phyloP scores from a whole-genome alignment of 1,139 yeast species.

The Blastobotrys malaysiensis region DNA sequence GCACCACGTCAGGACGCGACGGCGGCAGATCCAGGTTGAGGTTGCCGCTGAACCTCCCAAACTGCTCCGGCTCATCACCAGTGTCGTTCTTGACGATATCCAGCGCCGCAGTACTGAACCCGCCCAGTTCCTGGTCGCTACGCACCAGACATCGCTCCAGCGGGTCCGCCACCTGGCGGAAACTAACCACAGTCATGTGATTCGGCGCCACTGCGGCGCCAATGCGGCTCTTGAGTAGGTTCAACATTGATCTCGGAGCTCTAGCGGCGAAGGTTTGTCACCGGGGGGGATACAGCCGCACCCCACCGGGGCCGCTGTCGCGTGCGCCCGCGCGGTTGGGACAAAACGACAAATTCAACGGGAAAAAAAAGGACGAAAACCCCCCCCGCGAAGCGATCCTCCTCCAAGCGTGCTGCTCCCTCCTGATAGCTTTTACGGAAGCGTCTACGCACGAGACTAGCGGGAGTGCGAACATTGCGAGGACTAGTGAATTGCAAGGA shows the following conservation, averaged over 20 bases:
- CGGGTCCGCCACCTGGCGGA: conserved; percentile 42
- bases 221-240: conserved; percentile 1
- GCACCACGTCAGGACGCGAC: conserved; percentile 58
- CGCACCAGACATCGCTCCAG: conserved; percentile 51
- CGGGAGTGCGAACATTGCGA: neutral
- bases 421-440: too few species aligned
- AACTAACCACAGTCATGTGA: conserved; percentile 45
- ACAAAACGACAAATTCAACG: neutral
- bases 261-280: neutral
- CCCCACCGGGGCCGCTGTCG: neutral
- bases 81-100: conserved; percentile 34
- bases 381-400: neutral
- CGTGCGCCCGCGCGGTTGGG: neutral
- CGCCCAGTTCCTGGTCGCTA: conserved; percentile 72
- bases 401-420: neutral
- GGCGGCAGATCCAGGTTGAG: conserved; percentile 71
- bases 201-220: conserved; percentile 14
- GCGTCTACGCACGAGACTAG: neutral
- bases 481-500: neutral
- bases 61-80: conserved; percentile 16
- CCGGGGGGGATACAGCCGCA: neutral
- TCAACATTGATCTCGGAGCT: neutral
- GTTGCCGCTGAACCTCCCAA: conserved; percentile 65
- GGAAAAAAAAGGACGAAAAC: neutral
- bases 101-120: conserved; percentile 63